These are phyloP conservation scores for Ceratocystis ficicola DNA, from an alignment of 2,329 filamentous ascomycete species.

Conservation along the genomic window DNA sequence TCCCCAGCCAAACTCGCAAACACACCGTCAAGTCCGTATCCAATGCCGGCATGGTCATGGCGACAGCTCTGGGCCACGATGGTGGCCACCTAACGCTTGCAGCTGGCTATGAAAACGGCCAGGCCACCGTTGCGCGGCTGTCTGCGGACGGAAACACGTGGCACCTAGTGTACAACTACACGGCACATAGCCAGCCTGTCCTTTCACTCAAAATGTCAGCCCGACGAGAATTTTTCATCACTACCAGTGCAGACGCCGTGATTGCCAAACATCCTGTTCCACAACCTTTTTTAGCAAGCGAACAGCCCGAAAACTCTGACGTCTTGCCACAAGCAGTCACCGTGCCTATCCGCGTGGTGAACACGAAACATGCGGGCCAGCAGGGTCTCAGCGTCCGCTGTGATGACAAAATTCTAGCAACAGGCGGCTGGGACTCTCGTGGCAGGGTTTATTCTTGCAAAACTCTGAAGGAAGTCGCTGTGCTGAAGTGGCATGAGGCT, in stretches of 20 bases:
- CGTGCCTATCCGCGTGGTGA: slow-evolving; percentile 44
- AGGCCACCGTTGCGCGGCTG: slow-evolving; percentile 53
- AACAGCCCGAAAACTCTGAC: neutral
- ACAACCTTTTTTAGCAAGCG: neutral
- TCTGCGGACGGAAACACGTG: slow-evolving; percentile 33
- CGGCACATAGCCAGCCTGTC: slow-evolving; percentile 66
- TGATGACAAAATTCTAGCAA: slow-evolving; percentile 74
- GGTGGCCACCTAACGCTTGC: slow-evolving; percentile 46
- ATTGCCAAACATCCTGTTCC: slow-evolving; percentile 63
- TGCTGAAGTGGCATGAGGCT: slow-evolving; percentile 86
- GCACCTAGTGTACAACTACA: slow-evolving; percentile 48
- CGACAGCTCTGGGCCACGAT: slow-evolving; percentile 49
- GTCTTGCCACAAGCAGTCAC: neutral
- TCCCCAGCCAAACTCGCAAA: slow-evolving; percentile 62
- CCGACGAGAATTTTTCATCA: slow-evolving; percentile 50
- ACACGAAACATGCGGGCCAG: slow-evolving; percentile 84
- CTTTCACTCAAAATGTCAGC: slow-evolving; percentile 55
- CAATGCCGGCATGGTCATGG: slow-evolving; percentile 78
- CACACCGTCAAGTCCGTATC: slow-evolving; percentile 42
- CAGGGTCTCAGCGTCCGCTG: slow-evolving; percentile 66
- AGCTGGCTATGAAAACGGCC: slow-evolving; percentile 77
- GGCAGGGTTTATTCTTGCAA: slow-evolving; percentile 70
- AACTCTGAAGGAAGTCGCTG: slow-evolving; percentile 74
- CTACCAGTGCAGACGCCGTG: slow-evolving; percentile 69
- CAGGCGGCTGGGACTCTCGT: slow-evolving; percentile 81